Percentiles rank a stretch among this genome's conserved stretches.
phyloP scores from a whole-genome alignment of 148 eudicot genomes.

The Amaranthus cruentus region DNA sequence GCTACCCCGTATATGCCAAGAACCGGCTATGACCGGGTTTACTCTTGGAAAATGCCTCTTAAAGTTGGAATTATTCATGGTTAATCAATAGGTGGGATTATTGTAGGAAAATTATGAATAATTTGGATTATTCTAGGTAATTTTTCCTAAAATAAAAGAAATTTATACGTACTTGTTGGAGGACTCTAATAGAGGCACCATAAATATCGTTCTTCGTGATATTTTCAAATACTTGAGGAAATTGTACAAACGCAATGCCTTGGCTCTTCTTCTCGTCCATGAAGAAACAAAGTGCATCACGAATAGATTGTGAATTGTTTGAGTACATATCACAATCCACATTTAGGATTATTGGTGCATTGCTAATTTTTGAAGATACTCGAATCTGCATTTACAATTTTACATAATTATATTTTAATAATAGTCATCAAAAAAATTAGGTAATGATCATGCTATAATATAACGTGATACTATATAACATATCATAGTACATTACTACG shows the following conservation, averaged over 20 bases:
- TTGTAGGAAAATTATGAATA: not conserved
- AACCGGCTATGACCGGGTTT: too few species aligned
- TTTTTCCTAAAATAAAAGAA: constrained; percentile 14
- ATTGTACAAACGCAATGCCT: constrained; percentile 69
- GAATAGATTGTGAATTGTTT: constrained; percentile 47
- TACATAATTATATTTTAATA: too few species aligned
- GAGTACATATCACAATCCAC: constrained; percentile 93
- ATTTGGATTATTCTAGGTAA: too few species aligned
- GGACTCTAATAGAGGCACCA: constrained; percentile 8
- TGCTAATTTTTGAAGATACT: constrained; percentile 78
- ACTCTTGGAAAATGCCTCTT: not conserved
- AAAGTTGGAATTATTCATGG: not conserved
- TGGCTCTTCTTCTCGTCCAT: constrained; percentile 70
- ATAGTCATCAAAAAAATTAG: too few species aligned
- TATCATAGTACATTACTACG: too few species aligned
- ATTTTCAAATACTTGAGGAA: constrained; percentile 59
- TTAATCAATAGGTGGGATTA: not conserved
- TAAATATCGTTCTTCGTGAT: constrained; percentile 60
- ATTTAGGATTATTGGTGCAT: constrained; percentile 57
- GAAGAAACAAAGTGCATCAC: constrained; percentile 77
- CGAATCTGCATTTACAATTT: constrained; percentile 48
- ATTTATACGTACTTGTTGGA: too few species aligned
- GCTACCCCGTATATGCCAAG: too few species aligned
- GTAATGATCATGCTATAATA: too few species aligned
- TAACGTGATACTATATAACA: too few species aligned